Conservation (phyloP, 768 basidiomycete species). For the Calvatia gigantea region DNA sequence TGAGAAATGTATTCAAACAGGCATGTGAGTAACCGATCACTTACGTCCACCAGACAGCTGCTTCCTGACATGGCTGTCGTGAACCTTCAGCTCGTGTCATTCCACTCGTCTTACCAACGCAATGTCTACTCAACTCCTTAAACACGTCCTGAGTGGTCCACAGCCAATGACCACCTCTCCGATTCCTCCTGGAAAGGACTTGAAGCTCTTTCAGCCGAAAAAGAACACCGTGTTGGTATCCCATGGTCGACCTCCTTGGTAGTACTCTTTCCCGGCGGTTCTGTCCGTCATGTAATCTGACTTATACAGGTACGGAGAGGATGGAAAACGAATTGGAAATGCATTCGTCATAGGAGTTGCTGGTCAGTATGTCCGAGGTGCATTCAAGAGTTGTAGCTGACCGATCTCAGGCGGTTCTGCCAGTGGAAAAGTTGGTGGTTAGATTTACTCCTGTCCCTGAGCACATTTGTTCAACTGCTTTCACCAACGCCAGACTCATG, state of each 20-base stretch:
- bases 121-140: slow-evolving; percentile 7
- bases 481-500: slow-evolving; percentile 60
- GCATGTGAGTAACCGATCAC: slow-evolving; percentile 2
- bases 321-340: slow-evolving; percentile 63
- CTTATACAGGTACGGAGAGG: slow-evolving; percentile 65
- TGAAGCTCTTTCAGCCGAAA: slow-evolving; percentile 34
- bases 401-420: slow-evolving; percentile 66
- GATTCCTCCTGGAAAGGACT: slow-evolving; percentile 9
- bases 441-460: not conserved
- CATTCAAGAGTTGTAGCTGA: not conserved
- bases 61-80: not conserved
- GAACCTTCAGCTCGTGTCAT: not conserved
- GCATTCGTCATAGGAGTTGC: slow-evolving; percentile 86
- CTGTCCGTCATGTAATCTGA: slow-evolving; percentile 6
- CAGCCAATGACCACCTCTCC: slow-evolving; percentile 3
- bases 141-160: slow-evolving; percentile 5
- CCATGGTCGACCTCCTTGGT: slow-evolving; percentile 88
- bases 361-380: slow-evolving; percentile 39
- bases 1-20: not conserved
- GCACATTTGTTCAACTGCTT: not conserved
- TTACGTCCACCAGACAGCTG: not conserved
- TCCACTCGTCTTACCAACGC: not conserved
- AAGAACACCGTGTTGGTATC: slow-evolving; percentile 81
- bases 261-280: slow-evolving; percentile 16
- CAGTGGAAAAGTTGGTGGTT: slow-evolving; percentile 69